phyloP scores from a whole-genome alignment of 2,329 filamentous ascomycete genomes.

The Cordyceps militaris region DNA sequence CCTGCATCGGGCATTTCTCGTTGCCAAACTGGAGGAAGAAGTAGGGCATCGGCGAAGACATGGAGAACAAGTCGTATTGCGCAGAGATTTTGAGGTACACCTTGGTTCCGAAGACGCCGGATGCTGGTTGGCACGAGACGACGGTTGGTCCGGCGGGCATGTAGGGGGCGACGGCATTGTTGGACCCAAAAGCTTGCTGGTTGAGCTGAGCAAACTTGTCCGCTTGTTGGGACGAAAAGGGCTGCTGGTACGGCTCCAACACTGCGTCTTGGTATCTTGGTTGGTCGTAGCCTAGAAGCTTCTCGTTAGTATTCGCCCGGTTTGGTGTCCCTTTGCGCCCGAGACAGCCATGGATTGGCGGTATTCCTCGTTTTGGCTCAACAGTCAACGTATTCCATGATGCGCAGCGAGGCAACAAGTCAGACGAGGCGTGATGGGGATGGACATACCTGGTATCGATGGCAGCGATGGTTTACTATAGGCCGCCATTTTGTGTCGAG shows the following conservation, averaged over 20 bases:
- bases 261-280: constrained; percentile 52
- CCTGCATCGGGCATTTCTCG: constrained; percentile 55
- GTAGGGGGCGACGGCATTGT: constrained; percentile 60
- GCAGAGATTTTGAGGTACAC: constrained; percentile 69
- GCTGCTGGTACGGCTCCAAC: constrained; percentile 46
- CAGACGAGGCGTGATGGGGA: too few relatives aligned
- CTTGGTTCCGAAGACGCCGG: constrained; percentile 62
- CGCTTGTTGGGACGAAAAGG: constrained; percentile 36
- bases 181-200: constrained; percentile 50
- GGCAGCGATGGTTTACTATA: constrained; percentile 73
- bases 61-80: constrained; percentile 60
- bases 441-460: constrained; percentile 71
- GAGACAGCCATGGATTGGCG: neutral
- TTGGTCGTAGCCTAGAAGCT: constrained; percentile 48
- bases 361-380: neutral
- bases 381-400: too few relatives aligned
- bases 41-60: constrained; percentile 46
- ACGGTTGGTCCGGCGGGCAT: constrained; percentile 55
- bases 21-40: constrained; percentile 71
- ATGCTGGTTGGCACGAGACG: constrained; percentile 60
- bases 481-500: constrained; percentile 30
- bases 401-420: neutral
- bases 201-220: constrained; percentile 48
- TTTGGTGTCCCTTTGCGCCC: neutral
- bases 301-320: neutral